Percentiles rank a stretch among this genome's conserved stretches.
These are phyloP conservation scores for Pyricularia pennisetigena DNA, from an alignment of 2,329 filamentous ascomycete genomes.

Conservation along the genomic window DNA sequence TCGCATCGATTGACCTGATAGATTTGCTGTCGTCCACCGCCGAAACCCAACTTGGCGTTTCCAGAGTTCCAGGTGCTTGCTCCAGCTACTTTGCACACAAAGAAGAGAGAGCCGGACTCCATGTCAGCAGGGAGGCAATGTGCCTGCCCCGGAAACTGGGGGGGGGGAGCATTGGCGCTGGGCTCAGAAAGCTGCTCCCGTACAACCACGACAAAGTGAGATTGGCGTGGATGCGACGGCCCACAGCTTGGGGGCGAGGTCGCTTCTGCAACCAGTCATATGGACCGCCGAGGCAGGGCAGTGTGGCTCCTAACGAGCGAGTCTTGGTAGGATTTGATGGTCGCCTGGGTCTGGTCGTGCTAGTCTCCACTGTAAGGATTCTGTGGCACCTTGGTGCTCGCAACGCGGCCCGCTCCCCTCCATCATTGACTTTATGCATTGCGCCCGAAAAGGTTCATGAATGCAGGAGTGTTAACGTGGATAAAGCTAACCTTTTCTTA, in stretches of 20 bases:
- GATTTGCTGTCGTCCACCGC: background rate
- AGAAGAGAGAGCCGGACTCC: background rate
- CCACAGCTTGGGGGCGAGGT: background rate
- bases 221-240: background rate
- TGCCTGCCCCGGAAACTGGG: background rate
- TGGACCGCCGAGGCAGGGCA: background rate
- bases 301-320: background rate
- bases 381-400: background rate
- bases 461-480: background rate
- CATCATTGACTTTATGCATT: background rate
- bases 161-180: background rate
- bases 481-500: background rate
- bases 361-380: background rate
- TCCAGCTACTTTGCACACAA: background rate
- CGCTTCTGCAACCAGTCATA: background rate
- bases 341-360: background rate
- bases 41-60: background rate
- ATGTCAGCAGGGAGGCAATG: background rate
- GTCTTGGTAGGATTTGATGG: background rate
- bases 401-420: background rate
- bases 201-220: background rate
- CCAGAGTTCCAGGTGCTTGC: too few relatives aligned
- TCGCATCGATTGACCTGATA: background rate
- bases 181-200: background rate
- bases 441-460: background rate